Evolutionary conservation across 306 rosid genomes (phyloP).

Genomic region (Ormosia emarginata): DNA sequence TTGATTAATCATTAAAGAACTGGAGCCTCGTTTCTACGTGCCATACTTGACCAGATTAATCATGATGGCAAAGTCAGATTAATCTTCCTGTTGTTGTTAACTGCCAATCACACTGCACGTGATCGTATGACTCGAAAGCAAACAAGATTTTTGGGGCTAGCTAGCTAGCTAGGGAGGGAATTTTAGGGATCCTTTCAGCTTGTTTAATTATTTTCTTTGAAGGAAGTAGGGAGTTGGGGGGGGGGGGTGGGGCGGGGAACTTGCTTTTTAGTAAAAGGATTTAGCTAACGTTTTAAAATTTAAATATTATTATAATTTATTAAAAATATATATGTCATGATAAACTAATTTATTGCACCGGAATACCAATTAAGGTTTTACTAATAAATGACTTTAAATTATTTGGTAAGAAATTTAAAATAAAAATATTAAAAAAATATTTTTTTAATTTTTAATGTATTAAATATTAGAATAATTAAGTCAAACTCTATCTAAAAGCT

Average conservation of each 20-base stretch:
- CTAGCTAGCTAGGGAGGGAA: background rate
- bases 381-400: no score
- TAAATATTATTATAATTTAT: no score
- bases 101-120: slow-evolving; percentile 20
- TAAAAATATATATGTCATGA: no score
- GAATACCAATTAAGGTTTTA: no score
- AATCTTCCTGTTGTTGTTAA: slow-evolving; percentile 11
- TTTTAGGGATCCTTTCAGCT: slow-evolving; percentile 9
- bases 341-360: no score
- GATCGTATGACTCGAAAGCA: slow-evolving; percentile 17
- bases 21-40: slow-evolving; percentile 12
- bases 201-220: background rate
- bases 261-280: background rate
- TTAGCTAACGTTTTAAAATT: no score
- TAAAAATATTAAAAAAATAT: no score
- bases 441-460: no score
- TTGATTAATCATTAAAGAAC: slow-evolving; percentile 12
- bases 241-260: no score
- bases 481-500: no score
- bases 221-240: background rate
- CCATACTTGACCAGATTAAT: slow-evolving; percentile 20
- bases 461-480: no score
- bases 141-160: background rate
- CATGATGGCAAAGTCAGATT: slow-evolving; percentile 13
- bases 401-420: no score